Evolutionary conservation across 2,329 filamentous ascomycete species (phyloP), one percentile per base, ranked within the genome.

Genomic region (Biscogniauxia mediterranea): DNA sequence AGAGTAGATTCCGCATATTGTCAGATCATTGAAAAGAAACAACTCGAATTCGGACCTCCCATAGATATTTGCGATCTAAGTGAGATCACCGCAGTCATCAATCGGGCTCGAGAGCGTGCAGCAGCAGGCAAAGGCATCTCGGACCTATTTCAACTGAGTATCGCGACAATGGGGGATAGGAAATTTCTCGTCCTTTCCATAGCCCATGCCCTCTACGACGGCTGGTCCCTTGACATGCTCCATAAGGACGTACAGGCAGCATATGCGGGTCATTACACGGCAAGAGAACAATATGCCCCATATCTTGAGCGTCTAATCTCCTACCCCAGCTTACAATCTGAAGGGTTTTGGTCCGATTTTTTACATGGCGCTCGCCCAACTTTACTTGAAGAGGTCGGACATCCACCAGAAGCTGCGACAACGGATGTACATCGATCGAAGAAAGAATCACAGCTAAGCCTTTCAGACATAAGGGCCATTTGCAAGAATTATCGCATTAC

Each of bases 181-280:
- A 68, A 62, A 26, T 85, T 82, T 59, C 64, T 88, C 1, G 70
- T 88, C 4, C 73, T 97, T 1, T 93, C 92, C 0, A 87, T 97
- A 49, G 84, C 93, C 0, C 93, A 97, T 75, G 92, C 93, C 1
- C 80, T 97, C 20, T 97, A 97, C 66, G 93, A 97, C 71, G 93
- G 93, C 0, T 93, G 89, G 85, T 96, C 93, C 2, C 82, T 97
- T 13, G 80, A 81, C 3, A 77, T 96, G 17, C 75, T 97, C 1
- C 92, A 95, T 68, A 79, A 83, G 52, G 87, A 95, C 69, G 82
- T 97, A 0, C 75, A 81, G 17, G 78, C 75, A n/a, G 86, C 88
- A 1, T 96, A 96, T 64, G 54, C 78, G 4, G 78, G 78, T 4
- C 64, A 72, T 0, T 72, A 78, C 11, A 65, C 68, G 2, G 46